These are phyloP conservation scores for Amoebophrya sp. DNA, from an alignment of 169 alveolate genomes.

Conservation along the genomic window DNA sequence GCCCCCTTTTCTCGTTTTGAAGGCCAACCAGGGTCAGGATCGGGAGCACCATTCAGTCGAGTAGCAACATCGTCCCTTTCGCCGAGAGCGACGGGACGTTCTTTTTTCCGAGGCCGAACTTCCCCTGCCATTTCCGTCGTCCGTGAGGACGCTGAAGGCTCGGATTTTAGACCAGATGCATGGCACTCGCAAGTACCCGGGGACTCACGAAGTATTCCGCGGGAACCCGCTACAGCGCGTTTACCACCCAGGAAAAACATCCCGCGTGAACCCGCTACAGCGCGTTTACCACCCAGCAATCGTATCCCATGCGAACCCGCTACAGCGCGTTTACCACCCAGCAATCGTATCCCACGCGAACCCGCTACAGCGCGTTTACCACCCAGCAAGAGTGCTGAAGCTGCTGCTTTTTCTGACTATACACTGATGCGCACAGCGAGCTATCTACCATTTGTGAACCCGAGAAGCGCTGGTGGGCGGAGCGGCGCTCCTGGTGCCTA, in stretches of 20 bases:
- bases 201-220: not conserved
- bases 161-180: not conserved
- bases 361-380: not conserved
- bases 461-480: too few relatives aligned
- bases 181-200: not conserved
- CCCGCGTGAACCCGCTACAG: not conserved
- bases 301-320: not conserved
- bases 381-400: too few relatives aligned
- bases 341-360: not conserved
- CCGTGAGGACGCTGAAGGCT: not conserved
- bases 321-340: not conserved
- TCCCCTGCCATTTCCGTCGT: not conserved
- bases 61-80: not conserved
- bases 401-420: too few relatives aligned
- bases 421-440: too few relatives aligned
- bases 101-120: too few relatives aligned
- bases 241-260: not conserved
- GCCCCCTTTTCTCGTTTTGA: not conserved
- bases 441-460: too few relatives aligned
- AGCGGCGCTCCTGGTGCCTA: too few relatives aligned
- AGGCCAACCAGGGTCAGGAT: not conserved
- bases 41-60: not conserved
- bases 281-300: not conserved
- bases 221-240: not conserved
- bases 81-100: not conserved